Percentiles rank a stretch among this genome's conserved stretches.
Conservation (phyloP, 2,329 filamentous ascomycete species). For the Raffaelea deltoideospora region DNA sequence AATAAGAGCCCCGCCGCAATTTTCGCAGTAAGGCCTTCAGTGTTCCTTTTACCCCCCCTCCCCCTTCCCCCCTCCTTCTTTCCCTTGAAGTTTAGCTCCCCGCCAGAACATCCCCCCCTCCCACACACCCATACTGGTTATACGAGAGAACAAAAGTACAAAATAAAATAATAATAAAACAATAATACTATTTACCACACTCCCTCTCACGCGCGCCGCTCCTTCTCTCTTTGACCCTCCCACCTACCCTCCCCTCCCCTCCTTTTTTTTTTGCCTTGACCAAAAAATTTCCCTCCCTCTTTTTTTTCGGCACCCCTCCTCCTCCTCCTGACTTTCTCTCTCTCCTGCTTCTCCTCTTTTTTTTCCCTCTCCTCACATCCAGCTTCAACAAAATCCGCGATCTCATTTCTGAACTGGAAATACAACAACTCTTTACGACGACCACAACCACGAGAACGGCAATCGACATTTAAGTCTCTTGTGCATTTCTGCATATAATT, state of each 20-base stretch:
- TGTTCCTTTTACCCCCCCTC: slow-evolving; percentile 11
- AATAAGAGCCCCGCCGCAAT: too few relatives aligned
- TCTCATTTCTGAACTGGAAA: not conserved
- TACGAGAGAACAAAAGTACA: too few relatives aligned
- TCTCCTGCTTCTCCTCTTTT: slow-evolving; percentile 7
- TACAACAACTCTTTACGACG: not conserved
- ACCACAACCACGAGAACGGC: too few relatives aligned
- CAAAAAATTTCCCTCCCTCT: slow-evolving; percentile 8
- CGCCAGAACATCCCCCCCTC: too few relatives aligned
- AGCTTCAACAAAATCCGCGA: slow-evolving; percentile 6
- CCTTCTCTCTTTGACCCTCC: too few relatives aligned
- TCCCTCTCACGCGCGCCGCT: slow-evolving; percentile 8
- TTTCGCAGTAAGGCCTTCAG: not conserved
- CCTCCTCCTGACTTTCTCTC: slow-evolving; percentile 9
- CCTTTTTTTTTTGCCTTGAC: slow-evolving; percentile 9
- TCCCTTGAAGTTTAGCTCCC: too few relatives aligned
- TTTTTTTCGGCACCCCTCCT: slow-evolving; percentile 12
- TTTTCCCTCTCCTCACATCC: slow-evolving; percentile 4
- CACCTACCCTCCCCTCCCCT: slow-evolving; percentile 7
- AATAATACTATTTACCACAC: slow-evolving; percentile 5
- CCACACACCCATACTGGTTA: too few relatives aligned
- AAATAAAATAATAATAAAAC: not conserved
- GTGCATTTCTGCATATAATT: slow-evolving; percentile 1
- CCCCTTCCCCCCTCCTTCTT: slow-evolving; percentile 16
- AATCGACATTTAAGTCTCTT: too few relatives aligned